Evolutionary conservation across 495 filamentous ascomycete species (phyloP).

Genomic region (Daldinia vernicosa): DNA sequence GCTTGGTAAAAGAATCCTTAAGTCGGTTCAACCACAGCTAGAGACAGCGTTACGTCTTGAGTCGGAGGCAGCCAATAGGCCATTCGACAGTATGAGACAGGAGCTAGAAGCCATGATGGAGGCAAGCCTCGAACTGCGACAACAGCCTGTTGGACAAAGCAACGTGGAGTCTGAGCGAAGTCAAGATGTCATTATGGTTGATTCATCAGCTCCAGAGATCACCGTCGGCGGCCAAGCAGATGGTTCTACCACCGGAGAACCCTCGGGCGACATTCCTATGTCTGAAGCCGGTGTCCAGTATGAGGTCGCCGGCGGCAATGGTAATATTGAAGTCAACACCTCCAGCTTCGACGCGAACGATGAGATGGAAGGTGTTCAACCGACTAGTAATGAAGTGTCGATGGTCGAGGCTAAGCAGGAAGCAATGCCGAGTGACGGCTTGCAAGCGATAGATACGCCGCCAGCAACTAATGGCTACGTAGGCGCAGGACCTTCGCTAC

Average conservation of each 20-base stretch:
- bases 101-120: constrained; percentile 80
- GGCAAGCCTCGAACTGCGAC: constrained; percentile 56
- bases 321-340: constrained; percentile 56
- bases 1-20: constrained; percentile 84
- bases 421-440: constrained; percentile 40
- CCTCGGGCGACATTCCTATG: constrained; percentile 36
- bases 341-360: constrained; percentile 43
- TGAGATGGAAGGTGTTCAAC: constrained; percentile 48
- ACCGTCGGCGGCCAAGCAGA: constrained; percentile 51
- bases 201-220: constrained; percentile 56
- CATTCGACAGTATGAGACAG: constrained; percentile 73
- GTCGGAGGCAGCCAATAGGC: constrained; percentile 74
- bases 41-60: constrained; percentile 82
- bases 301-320: constrained; percentile 35
- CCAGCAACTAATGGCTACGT: constrained; percentile 50
- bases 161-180: constrained; percentile 44
- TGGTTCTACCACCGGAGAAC: constrained; percentile 34
- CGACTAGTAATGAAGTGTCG: constrained; percentile 34
- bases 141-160: constrained; percentile 41
- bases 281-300: constrained; percentile 40
- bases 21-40: constrained; percentile 76
- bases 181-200: constrained; percentile 58
- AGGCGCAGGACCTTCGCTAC: constrained; percentile 43
- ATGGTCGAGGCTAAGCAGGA: constrained; percentile 29
- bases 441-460: constrained; percentile 51